phyloP scores from a whole-genome alignment of 1,139 yeast genomes.

The Kurtzmaniella natalensis region DNA sequence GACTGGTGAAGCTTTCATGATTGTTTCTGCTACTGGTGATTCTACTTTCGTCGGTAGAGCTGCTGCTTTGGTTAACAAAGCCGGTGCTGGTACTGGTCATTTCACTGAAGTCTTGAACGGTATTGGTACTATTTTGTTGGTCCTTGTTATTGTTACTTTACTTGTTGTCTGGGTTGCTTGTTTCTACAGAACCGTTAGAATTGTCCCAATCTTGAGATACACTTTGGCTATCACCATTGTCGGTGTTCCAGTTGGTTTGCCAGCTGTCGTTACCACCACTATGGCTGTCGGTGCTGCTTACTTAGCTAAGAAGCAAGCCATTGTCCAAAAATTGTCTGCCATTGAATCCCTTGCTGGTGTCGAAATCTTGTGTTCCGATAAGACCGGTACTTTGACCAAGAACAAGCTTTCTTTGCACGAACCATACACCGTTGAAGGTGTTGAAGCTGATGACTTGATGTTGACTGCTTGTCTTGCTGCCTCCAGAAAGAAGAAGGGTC shows the following conservation, averaged over 20 bases:
- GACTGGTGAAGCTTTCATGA: constrained; percentile 96
- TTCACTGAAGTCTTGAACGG: constrained; percentile 97
- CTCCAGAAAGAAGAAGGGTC: constrained; percentile 97
- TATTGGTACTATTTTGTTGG: constrained; percentile 90
- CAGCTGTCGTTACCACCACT: constrained; percentile 99
- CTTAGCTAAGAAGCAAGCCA: constrained; percentile 97
- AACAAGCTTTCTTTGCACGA: constrained; percentile 95
- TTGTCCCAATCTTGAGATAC: constrained; percentile 89
- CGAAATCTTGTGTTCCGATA: constrained; percentile 97
- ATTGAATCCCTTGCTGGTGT: constrained; percentile 99
- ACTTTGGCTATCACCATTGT: constrained; percentile 95
- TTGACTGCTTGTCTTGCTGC: constrained; percentile 98
- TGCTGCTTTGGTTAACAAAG: constrained; percentile 94
- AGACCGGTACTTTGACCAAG: constrained; percentile 99
- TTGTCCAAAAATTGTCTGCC: constrained; percentile 97
- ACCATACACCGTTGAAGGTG: constrained; percentile 99
- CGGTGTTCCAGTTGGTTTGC: constrained; percentile 99
- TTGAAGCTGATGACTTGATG: constrained; percentile 95
- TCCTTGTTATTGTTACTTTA: constrained; percentile 83
- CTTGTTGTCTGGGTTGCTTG: constrained; percentile 90
- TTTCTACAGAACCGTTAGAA: constrained; percentile 89
- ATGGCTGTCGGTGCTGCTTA: constrained; percentile 99
- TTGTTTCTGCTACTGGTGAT: constrained; percentile 96
- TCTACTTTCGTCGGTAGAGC: constrained; percentile 91
- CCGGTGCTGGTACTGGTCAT: constrained; percentile 91